phyloP scores from a whole-genome alignment of 345 rosid genomes.

The Syzygium aromaticum region DNA sequence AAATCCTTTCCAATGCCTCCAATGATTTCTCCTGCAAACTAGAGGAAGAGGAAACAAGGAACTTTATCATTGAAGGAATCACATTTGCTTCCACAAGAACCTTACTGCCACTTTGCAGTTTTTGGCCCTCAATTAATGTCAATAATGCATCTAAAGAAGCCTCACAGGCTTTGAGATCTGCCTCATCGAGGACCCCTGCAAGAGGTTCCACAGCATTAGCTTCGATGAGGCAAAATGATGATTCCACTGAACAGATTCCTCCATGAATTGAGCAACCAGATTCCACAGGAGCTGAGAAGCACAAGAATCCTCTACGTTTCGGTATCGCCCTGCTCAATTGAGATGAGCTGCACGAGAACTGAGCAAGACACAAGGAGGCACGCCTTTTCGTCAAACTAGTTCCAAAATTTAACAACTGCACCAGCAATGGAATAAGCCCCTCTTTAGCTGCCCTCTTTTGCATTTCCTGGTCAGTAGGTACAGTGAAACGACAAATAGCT shows the following conservation, averaged over 20 bases:
- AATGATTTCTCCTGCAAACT: slow-evolving; percentile 50
- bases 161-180: slow-evolving; percentile 36
- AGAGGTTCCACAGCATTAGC: slow-evolving; percentile 50
- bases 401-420: slow-evolving; percentile 37
- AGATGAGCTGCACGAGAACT: slow-evolving; percentile 37
- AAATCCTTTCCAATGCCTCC: slow-evolving; percentile 47
- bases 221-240: slow-evolving; percentile 63
- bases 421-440: slow-evolving; percentile 40
- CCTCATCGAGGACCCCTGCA: slow-evolving; percentile 34
- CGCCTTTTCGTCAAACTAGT: slow-evolving; percentile 32
- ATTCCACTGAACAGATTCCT: slow-evolving; percentile 46
- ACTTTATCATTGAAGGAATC: slow-evolving; percentile 33
- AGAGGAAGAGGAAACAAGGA: slow-evolving; percentile 40
- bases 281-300: slow-evolving; percentile 40
- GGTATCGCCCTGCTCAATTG: slow-evolving; percentile 24
- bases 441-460: slow-evolving; percentile 48
- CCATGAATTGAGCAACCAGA: slow-evolving; percentile 35
- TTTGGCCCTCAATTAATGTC: slow-evolving; percentile 49
- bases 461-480: slow-evolving; percentile 30
- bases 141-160: slow-evolving; percentile 53
- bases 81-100: slow-evolving; percentile 48
- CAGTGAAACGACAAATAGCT: slow-evolving; percentile 45
- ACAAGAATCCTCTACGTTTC: slow-evolving; percentile 29
- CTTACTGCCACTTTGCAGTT: slow-evolving; percentile 46
- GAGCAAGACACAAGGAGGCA: slow-evolving; percentile 42